Evolutionary conservation across 2,329 filamentous ascomycete genomes (phyloP).

Genomic region (Thielaviopsis euricoi): DNA sequence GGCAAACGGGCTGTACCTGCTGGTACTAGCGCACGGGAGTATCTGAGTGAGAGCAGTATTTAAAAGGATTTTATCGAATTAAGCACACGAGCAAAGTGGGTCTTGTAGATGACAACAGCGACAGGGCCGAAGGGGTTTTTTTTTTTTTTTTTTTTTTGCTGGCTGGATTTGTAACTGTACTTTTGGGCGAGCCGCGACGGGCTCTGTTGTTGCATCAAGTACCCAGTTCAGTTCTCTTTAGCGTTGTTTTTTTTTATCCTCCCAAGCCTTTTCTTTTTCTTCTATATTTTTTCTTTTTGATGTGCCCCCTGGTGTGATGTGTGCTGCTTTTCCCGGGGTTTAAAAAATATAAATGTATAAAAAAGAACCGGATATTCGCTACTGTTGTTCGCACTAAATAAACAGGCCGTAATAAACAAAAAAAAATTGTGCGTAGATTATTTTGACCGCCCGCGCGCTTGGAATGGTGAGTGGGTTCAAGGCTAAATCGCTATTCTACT

Average conservation of each 20-base stretch:
- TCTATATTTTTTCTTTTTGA: neutral
- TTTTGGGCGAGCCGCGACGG: neutral
- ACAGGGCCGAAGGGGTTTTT: neutral
- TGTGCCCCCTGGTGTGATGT: neutral
- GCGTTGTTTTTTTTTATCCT: too few relatives aligned
- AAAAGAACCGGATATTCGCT: too few relatives aligned
- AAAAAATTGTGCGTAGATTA: neutral
- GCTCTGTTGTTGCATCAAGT: neutral
- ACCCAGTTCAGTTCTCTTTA: neutral
- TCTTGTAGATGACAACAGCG: neutral
- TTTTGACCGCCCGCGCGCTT: neutral
- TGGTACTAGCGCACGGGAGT: too few relatives aligned
- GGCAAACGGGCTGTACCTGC: too few relatives aligned
- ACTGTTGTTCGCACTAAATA: too few relatives aligned
- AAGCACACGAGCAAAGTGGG: neutral
- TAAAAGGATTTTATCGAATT: too few relatives aligned
- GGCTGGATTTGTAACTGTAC: neutral
- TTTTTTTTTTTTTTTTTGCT: neutral
- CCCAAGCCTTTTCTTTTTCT: neutral
- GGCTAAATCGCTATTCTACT: too few relatives aligned
- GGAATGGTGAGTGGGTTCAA: neutral
- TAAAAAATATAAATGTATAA: too few relatives aligned
- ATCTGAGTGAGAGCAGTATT: too few relatives aligned
- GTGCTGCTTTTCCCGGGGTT: neutral
- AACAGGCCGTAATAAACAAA: too few relatives aligned